A percentile compares a stretch with the other conserved stretches of the same genome.
Conservation (phyloP, 1,139 yeast species). For the Diutina catenulata region DNA sequence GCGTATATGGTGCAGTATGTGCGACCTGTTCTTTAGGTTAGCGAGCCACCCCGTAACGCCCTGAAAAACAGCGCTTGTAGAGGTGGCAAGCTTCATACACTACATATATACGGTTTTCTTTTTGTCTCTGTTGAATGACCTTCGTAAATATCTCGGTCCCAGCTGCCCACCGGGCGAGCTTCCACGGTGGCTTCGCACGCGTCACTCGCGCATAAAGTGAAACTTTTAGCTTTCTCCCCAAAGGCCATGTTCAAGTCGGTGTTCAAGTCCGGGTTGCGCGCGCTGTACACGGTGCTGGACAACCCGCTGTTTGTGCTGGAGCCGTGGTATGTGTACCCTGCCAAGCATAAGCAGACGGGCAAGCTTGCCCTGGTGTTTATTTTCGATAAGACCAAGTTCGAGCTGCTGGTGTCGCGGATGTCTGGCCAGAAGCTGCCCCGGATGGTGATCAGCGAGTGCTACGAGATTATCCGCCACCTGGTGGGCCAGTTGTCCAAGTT, state of each 20-base stretch:
- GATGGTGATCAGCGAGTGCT: conserved; percentile 26
- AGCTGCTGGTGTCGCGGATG: conserved; percentile 38
- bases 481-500: conserved; percentile 65
- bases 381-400: conserved; percentile 74
- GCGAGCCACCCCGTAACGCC: too few species aligned
- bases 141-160: too few species aligned
- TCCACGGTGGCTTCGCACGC: too few species aligned
- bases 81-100: too few species aligned
- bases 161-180: too few species aligned
- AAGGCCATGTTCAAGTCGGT: conserved; percentile 10
- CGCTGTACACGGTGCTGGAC: conserved; percentile 60
- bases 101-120: too few species aligned
- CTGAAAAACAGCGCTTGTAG: too few species aligned
- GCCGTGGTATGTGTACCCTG: conserved; percentile 82
- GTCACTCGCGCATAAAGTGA: too few species aligned
- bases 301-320: conserved; percentile 68
- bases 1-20: too few species aligned
- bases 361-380: conserved; percentile 70
- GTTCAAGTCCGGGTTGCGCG: conserved; percentile 57
- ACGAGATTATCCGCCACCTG: conserved; percentile 32
- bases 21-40: too few species aligned
- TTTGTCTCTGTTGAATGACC: too few species aligned
- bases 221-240: too few species aligned
- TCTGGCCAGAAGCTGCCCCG: conserved; percentile 37
- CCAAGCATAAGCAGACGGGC: conserved; percentile 47